Percentiles rank a stretch among this genome's conserved stretches.
These are phyloP conservation scores for Coccinonectria pachysandricola DNA, from an alignment of 2,329 filamentous ascomycete species.

Conservation along the genomic window DNA sequence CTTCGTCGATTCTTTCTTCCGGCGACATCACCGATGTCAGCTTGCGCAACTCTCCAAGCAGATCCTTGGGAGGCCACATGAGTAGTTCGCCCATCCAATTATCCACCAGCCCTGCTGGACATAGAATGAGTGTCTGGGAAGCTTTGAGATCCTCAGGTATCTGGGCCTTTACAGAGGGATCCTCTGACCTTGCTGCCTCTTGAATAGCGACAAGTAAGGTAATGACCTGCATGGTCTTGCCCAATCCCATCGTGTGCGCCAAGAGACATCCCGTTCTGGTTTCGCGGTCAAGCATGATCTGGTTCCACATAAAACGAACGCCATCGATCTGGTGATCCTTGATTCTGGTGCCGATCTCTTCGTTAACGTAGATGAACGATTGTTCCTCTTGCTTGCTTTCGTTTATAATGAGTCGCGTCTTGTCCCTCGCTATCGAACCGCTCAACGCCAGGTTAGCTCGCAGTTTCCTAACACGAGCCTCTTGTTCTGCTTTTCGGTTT, in stretches of 20 bases:
- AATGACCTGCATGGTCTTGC: constrained; percentile 88
- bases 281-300: constrained; percentile 53
- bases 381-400: constrained; percentile 50
- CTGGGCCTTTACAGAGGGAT: constrained; percentile 49
- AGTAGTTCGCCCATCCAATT: constrained; percentile 77
- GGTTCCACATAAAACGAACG: constrained; percentile 81
- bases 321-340: constrained; percentile 75
- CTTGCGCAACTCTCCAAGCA: constrained; percentile 46
- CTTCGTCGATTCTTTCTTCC: constrained; percentile 30
- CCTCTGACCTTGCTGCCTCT: constrained; percentile 50
- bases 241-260: constrained; percentile 84
- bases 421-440: constrained; percentile 33
- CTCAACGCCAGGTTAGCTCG: constrained; percentile 34
- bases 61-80: constrained; percentile 51
- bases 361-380: constrained; percentile 53
- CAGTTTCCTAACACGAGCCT: constrained; percentile 38
- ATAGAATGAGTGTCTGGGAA: constrained; percentile 61
- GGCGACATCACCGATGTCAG: constrained; percentile 34
- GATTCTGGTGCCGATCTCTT: constrained; percentile 52
- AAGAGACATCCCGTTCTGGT: constrained; percentile 66
- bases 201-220: constrained; percentile 68
- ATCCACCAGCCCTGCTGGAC: constrained; percentile 61
- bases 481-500: constrained; percentile 42
- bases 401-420: constrained; percentile 53
- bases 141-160: constrained; percentile 55